phyloP scores from a whole-genome alignment of 2,329 filamentous ascomycete genomes.

The Neonectria faginata region DNA sequence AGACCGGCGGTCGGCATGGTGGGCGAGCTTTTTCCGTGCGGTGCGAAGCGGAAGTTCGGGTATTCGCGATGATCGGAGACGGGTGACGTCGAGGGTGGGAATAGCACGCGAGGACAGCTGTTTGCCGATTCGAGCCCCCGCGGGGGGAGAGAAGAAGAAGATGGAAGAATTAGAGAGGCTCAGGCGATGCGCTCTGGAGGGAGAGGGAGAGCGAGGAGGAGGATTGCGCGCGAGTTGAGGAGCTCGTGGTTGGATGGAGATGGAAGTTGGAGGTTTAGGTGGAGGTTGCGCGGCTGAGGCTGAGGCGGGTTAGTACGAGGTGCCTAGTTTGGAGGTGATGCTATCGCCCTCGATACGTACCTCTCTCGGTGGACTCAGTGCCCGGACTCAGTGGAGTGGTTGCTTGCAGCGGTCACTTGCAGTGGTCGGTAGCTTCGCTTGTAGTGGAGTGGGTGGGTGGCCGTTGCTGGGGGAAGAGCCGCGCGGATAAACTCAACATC shows the following conservation, averaged over 20 bases:
- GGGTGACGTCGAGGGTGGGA: conserved; percentile 27
- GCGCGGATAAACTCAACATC: conserved; percentile 32
- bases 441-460: no score
- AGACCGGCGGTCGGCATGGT: conserved; percentile 84
- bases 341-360: conserved; percentile 43
- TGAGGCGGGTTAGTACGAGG: conserved; percentile 19
- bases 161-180: not conserved
- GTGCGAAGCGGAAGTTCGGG: not conserved
- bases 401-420: conserved; percentile 1
- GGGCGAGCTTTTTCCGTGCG: conserved; percentile 40
- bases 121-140: conserved; percentile 21
- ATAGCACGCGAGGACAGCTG: not conserved
- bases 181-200: conserved; percentile 6
- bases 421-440: not conserved
- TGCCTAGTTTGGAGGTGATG: conserved; percentile 33
- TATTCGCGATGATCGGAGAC: conserved; percentile 12
- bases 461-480: conserved; percentile 13
- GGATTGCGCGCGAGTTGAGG: conserved; percentile 3
- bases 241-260: conserved; percentile 23
- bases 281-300: conserved; percentile 41
- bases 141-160: conserved; percentile 10
- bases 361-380: not conserved
- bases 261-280: conserved; percentile 27
- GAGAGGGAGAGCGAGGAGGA: not conserved
- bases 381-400: no score